Conservation (phyloP, 441 rosid species). For the Arabidopsis lyrata region DNA sequence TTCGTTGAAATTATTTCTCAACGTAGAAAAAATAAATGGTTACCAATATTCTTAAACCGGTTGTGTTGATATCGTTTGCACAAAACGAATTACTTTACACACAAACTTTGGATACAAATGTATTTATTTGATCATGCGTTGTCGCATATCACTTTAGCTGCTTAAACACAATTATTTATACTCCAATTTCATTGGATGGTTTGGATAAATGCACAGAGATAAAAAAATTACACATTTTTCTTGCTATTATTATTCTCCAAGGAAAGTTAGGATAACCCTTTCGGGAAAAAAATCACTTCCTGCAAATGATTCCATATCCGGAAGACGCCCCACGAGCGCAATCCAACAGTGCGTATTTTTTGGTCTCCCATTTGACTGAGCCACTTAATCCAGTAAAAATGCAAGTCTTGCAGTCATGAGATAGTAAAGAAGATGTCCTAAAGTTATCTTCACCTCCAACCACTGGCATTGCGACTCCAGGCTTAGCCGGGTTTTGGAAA, state of each 20-base stretch:
- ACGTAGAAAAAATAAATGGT: slow-evolving; percentile 6
- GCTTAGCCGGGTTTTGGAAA: slow-evolving; percentile 66
- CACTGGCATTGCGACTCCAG: slow-evolving; percentile 78
- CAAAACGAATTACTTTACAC: neutral
- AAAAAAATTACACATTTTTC: neutral
- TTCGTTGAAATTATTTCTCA: slow-evolving; percentile 5
- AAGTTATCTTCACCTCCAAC: slow-evolving; percentile 68
- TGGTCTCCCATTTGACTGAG: slow-evolving; percentile 23
- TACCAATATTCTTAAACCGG: neutral
- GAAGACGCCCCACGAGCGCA: slow-evolving; percentile 53
- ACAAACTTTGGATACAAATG: neutral
- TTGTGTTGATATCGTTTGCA: neutral
- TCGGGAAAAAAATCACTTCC: slow-evolving; percentile 36
- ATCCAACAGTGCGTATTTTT: slow-evolving; percentile 49
- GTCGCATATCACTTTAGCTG: too few species aligned
- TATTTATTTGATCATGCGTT: too few species aligned
- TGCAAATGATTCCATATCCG: slow-evolving; percentile 64
- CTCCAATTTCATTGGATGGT: neutral
- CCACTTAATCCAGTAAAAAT: slow-evolving; percentile 46
- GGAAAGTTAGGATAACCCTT: neutral
- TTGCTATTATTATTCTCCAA: neutral
- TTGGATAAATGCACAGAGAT: neutral
- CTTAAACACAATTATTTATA: too few species aligned
- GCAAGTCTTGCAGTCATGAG: slow-evolving; percentile 58
- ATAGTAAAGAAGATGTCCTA: slow-evolving; percentile 58